phyloP scores from a whole-genome alignment of 2,329 filamentous ascomycete genomes.

The Xylaria sp. region DNA sequence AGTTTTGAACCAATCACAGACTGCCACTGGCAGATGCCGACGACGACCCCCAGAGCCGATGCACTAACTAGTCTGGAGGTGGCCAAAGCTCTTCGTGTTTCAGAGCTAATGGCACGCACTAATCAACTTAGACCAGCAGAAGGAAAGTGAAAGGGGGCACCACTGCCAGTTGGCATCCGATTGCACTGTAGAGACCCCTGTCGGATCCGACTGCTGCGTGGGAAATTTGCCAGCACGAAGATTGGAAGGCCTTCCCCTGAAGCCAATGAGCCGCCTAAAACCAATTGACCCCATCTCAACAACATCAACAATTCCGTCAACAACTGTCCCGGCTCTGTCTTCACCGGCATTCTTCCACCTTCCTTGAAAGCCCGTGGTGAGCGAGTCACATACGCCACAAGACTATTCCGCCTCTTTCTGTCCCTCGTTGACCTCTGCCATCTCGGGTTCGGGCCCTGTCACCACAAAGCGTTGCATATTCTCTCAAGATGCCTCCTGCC shows the following conservation, averaged over 20 bases:
- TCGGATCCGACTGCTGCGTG: slow-evolving; percentile 42
- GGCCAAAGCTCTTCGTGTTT: slow-evolving; percentile 40
- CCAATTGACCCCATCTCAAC: slow-evolving; percentile 42
- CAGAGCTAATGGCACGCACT: slow-evolving; percentile 19
- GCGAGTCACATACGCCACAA: slow-evolving; percentile 4
- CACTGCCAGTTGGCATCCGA: slow-evolving; percentile 40
- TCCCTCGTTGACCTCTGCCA: slow-evolving; percentile 23
- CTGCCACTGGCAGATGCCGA: neutral
- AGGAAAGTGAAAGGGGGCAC: slow-evolving; percentile 13
- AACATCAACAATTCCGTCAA: slow-evolving; percentile 42
- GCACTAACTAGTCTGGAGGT: slow-evolving; percentile 12
- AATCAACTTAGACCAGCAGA: neutral
- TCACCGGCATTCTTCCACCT: slow-evolving; percentile 33
- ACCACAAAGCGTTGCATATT: slow-evolving; percentile 28
- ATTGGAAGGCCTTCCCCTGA: slow-evolving; percentile 52
- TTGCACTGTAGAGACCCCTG: slow-evolving; percentile 27
- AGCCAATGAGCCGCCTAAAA: slow-evolving; percentile 47
- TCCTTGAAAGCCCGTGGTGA: slow-evolving; percentile 19
- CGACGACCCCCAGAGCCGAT: neutral
- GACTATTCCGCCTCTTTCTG: slow-evolving; percentile 4
- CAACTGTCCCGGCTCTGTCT: slow-evolving; percentile 38
- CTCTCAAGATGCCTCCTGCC: slow-evolving; percentile 61
- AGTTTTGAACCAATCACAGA: neutral
- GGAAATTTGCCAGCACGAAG: slow-evolving; percentile 53
- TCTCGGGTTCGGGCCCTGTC: slow-evolving; percentile 33